Percentiles rank a stretch among this genome's conserved stretches.
These are phyloP conservation scores for Ogataea corticis DNA, from an alignment of 805 yeast species.

Conservation along the genomic window DNA sequence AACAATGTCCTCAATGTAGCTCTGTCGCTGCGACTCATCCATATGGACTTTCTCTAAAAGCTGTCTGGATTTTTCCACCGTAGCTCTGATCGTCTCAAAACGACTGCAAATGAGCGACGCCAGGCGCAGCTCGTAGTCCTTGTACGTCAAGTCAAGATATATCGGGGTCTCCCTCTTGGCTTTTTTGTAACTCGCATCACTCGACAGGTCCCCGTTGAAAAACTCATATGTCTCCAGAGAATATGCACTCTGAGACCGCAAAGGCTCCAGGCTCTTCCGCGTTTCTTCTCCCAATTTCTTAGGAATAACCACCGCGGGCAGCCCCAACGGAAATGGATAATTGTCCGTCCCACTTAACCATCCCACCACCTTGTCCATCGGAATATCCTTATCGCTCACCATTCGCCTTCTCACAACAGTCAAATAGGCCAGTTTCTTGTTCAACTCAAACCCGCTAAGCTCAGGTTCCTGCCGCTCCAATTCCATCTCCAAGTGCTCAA, in stretches of 20 bases:
- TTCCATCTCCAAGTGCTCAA: conserved; percentile 40
- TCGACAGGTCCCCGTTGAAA: conserved; percentile 16
- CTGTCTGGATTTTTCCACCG: conserved; percentile 23
- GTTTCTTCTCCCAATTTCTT: conserved; percentile 19
- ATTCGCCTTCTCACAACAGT: conserved; percentile 20
- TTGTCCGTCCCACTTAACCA: conserved; percentile 30
- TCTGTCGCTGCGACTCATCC: conserved; percentile 42
- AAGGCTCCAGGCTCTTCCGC: conserved; percentile 19
- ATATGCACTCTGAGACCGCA: conserved; percentile 15
- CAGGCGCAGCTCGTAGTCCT: conserved; percentile 36
- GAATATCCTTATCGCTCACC: conserved; percentile 18
- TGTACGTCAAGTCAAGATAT: conserved; percentile 10
- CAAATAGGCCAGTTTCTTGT: conserved; percentile 20
- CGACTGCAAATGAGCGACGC: conserved; percentile 39
- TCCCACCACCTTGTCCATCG: conserved; percentile 22
- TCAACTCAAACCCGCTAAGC: conserved; percentile 11
- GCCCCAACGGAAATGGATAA: conserved; percentile 21
- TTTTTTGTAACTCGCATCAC: conserved; percentile 18
- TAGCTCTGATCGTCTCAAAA: conserved; percentile 30
- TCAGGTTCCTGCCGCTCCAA: conserved; percentile 14
- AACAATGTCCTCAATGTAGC: conserved; percentile 40
- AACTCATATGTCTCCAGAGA: conserved; percentile 18
- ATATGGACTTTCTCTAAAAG: conserved; percentile 31
- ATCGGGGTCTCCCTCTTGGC: conserved; percentile 16
- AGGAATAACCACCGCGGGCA: conserved; percentile 18